phyloP scores from a whole-genome alignment of 306 rosid genomes.

The Notholithocarpus densiflorus region DNA sequence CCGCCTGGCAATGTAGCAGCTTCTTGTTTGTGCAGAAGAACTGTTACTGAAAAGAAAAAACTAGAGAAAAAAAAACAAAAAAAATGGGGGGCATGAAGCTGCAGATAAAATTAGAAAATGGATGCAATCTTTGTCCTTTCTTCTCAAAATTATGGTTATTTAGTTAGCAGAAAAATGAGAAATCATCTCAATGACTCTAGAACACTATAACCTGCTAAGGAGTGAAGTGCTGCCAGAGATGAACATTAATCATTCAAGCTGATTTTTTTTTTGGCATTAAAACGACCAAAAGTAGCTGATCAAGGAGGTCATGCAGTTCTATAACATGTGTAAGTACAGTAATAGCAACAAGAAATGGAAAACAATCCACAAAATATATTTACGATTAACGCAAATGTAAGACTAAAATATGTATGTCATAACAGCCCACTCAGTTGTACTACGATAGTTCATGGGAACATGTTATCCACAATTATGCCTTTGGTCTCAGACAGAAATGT shows the following conservation, averaged over 20 bases:
- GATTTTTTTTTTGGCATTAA: no score
- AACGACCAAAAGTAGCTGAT: background rate
- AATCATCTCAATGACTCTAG: no score
- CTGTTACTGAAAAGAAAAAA: no score
- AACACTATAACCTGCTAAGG: background rate
- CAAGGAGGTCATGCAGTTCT: background rate
- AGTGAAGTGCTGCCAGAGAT: background rate
- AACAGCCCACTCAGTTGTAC: background rate
- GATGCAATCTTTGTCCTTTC: background rate
- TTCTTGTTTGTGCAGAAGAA: no score
- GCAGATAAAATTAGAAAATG: background rate
- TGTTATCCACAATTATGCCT: conserved; percentile 1
- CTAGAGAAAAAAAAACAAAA: no score
- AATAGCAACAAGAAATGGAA: background rate
- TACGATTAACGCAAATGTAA: background rate
- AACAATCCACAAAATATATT: background rate
- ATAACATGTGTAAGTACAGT: background rate
- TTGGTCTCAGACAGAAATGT: conserved; percentile 2
- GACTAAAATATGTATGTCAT: background rate
- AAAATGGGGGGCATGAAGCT: background rate
- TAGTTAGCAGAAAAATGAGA: no score
- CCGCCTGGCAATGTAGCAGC: no score
- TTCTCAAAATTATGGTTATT: no score
- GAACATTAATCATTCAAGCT: background rate
- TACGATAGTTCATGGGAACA: background rate